phyloP scores from a whole-genome alignment of 139 green algal species.

The Tetradesmus lagerheimii region DNA sequence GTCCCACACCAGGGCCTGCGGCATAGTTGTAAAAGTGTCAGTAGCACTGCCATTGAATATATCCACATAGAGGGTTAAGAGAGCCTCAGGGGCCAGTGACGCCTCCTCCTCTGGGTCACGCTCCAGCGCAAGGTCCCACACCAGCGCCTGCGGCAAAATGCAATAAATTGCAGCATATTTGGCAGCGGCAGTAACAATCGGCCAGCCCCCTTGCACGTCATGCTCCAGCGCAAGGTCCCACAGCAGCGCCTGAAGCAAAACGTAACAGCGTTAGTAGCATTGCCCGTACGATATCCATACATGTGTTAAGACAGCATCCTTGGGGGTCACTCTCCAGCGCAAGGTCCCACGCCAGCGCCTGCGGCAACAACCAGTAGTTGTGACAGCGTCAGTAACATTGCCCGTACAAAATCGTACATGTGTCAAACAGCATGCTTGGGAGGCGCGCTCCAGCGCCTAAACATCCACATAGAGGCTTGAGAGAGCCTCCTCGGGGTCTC shows the following conservation, averaged over 20 bases:
- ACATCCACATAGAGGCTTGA: too few species aligned
- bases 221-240: too few species aligned
- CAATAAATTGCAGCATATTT: background rate
- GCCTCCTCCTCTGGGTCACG: conserved; percentile 95
- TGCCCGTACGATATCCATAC: too few species aligned
- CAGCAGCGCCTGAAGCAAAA: too few species aligned
- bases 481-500: conserved; percentile 95
- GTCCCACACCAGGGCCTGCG: conserved; percentile 88
- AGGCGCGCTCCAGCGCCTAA: conserved; percentile 96
- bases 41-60: too few species aligned
- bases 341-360: conserved; percentile 92
- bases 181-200: background rate
- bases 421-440: too few species aligned
- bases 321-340: conserved; percentile 96
- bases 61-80: too few species aligned
- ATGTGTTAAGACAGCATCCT: too few species aligned
- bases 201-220: too few species aligned
- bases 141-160: background rate
- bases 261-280: too few species aligned
- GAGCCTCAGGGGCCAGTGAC: conserved; percentile 74
- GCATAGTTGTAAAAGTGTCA: background rate
- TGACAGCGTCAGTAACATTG: background rate
- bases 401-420: too few species aligned
- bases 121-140: conserved; percentile 99
- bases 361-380: background rate